Evolutionary conservation across 768 basidiomycete species (phyloP), one percentile per base, ranked within the genome.

Genomic region (Mrakia blollopis): DNA sequence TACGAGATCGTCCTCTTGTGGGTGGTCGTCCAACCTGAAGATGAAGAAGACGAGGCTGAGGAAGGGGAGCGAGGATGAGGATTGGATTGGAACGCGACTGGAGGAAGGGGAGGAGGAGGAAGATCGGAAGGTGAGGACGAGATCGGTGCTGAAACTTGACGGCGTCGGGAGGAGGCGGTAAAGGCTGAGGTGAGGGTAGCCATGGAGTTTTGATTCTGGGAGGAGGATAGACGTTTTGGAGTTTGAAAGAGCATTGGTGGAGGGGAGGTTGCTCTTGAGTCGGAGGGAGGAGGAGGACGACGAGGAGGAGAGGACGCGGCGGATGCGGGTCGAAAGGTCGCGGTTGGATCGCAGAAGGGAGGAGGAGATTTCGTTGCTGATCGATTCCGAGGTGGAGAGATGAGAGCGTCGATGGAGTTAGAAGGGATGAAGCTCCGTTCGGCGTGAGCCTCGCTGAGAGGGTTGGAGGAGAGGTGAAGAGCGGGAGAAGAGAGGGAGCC

Each of bases 401-500:
- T 57, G 75, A 76, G 75, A 10, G 75, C 75, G 35, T 76, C 68
- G 50, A 76, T 61, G 14, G 75, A 61, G 32, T 57, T 57, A 23
- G 67, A 25, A 6, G 39, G 57, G 37, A 70, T 4, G 41, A 76
- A 18, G 57, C 10, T 25, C 6, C 67, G 54, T 16, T 62, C 39
- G 28, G 57, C 68, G 30, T 70, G 52, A 10, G 47, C 47, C 54
- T 68, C 21, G 30, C 30, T 41, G 23, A 71, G 75, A 30, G 69
- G 54, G 69, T 87, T 87, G 37, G 89, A 88, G 71, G 87, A 87
- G 74, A 90, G 86, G 80, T 90, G 89, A 62, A 92, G 83, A 39
- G 89, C 87, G 73, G 91, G 91, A 30, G 91, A 91, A 75, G 91
- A 92, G 86, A 90, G 86, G 67, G 91, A 91, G 54, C 88, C 91